Percentiles rank a stretch among this genome's conserved stretches.
Conservation (phyloP, 495 filamentous ascomycete species). For the Melanomma pulvis-pyrius region DNA sequence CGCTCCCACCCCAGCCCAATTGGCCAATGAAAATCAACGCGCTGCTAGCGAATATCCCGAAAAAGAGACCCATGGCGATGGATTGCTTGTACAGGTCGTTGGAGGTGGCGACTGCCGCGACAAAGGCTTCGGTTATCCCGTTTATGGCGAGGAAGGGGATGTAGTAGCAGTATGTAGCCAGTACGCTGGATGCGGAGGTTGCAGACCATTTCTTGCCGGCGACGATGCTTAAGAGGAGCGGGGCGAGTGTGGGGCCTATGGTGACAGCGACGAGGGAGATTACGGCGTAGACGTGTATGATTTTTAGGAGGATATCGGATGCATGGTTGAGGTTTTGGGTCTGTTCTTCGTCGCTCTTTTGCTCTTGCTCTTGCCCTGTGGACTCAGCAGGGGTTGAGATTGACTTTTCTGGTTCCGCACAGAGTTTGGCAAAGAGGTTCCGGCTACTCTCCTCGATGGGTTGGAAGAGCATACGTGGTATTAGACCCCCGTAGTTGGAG, state of each 20-base stretch:
- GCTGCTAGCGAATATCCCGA: slow-evolving; percentile 66
- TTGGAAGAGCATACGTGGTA: slow-evolving; percentile 90
- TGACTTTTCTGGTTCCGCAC: slow-evolving; percentile 21
- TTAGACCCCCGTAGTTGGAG: slow-evolving; percentile 88
- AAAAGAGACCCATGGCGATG: slow-evolving; percentile 79
- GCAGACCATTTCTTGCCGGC: slow-evolving; percentile 73
- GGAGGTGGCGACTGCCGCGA: slow-evolving; percentile 76
- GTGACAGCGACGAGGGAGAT: slow-evolving; percentile 66
- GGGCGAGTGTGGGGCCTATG: slow-evolving; percentile 72
- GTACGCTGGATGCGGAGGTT: slow-evolving; percentile 64
- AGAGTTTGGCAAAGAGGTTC: slow-evolving; percentile 78
- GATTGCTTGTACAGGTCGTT: slow-evolving; percentile 73
- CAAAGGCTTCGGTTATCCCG: slow-evolving; percentile 89
- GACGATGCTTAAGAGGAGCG: slow-evolving; percentile 68
- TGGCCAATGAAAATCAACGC: slow-evolving; percentile 72
- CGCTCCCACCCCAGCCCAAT: slow-evolving; percentile 68
- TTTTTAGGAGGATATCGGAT: slow-evolving; percentile 49
- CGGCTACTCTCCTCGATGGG: slow-evolving; percentile 91
- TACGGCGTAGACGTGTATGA: slow-evolving; percentile 67
- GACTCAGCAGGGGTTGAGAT: not conserved
- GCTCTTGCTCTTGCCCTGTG: not conserved
- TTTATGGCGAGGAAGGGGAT: slow-evolving; percentile 92
- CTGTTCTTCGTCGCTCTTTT: too few relatives aligned
- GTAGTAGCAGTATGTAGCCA: slow-evolving; percentile 84
- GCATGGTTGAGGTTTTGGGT: slow-evolving; percentile 46